Percentiles rank a stretch among this genome's conserved stretches.
Conservation (phyloP, 129 eudicot genomes). For the Chrysanthemum seticuspe region DNA sequence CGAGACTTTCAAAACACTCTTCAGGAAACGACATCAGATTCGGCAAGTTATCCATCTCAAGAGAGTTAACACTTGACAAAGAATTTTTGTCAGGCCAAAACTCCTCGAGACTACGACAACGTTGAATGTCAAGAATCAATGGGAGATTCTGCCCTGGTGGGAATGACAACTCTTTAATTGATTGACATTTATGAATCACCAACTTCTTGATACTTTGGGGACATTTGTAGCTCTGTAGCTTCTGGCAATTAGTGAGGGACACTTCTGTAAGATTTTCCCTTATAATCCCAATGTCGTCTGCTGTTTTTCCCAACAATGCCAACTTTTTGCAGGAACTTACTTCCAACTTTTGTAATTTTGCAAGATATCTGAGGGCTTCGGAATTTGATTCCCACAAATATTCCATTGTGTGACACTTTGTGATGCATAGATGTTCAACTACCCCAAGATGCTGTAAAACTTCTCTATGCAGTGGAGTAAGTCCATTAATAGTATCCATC, state of each 20-base stretch:
- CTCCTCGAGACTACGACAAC: neutral
- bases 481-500: neutral
- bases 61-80: neutral
- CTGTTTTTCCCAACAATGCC: neutral
- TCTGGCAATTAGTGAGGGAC: neutral
- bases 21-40: neutral
- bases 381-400: neutral
- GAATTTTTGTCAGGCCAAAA: neutral
- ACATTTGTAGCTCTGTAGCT: neutral
- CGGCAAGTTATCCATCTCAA: no score
- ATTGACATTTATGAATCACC: neutral
- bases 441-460: neutral
- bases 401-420: no score
- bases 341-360: neutral
- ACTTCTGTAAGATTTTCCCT: neutral
- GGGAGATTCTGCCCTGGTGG: neutral
- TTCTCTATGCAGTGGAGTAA: neutral
- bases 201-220: neutral
- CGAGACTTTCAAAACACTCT: neutral
- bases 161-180: neutral
- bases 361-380: neutral
- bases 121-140: neutral
- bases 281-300: neutral
- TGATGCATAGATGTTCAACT: neutral
- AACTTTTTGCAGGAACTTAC: neutral